Conservation (phyloP, 1,139 yeast species). For the Sugiyamaella pinicola region DNA sequence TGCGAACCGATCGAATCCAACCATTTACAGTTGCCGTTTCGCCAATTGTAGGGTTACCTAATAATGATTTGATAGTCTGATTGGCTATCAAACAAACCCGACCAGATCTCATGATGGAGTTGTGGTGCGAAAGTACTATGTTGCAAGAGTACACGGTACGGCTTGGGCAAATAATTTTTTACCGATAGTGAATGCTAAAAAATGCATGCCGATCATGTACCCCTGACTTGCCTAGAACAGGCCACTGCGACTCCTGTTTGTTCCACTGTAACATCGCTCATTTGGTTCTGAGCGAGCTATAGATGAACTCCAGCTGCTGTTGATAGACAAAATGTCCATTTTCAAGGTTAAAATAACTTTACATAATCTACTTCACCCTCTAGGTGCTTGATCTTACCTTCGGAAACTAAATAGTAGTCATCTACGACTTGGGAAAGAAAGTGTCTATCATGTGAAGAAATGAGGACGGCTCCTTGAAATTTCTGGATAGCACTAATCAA, state of each 20-base stretch:
- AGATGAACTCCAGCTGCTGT: no score
- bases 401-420: no score
- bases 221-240: conserved; percentile 7
- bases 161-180: conserved; percentile 5
- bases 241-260: neutral
- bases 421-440: no score
- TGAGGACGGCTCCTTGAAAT: no score
- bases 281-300: no score
- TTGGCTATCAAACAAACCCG: neutral
- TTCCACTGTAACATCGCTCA: no score
- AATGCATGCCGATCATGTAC: conserved; percentile 4
- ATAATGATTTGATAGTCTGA: conserved; percentile 11
- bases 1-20: conserved; percentile 73
- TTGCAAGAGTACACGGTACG: neutral
- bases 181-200: neutral
- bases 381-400: no score
- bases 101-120: conserved; percentile 2
- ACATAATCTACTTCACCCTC: no score
- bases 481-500: no score
- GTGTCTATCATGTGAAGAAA: no score
- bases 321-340: no score
- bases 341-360: no score
- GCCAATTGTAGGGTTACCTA: conserved; percentile 24
- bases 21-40: conserved; percentile 51
- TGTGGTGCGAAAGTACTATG: neutral